Evolutionary conservation across 2,329 filamentous ascomycete species (phyloP).

Genomic region (Didymella arachidicola): DNA sequence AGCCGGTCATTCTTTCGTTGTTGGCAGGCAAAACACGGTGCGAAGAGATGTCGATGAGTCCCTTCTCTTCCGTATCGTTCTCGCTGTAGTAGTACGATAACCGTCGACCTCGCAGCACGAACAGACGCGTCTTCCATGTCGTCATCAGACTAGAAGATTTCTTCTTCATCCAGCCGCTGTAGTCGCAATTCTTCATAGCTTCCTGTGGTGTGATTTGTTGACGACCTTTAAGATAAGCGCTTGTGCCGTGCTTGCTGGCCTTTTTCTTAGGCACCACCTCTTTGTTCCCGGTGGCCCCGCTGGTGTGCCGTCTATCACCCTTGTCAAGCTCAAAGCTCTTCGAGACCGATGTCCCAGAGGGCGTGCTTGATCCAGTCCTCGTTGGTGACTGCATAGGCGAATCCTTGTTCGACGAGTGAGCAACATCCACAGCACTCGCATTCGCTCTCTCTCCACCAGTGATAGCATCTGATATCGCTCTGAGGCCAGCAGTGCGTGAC

Average conservation of each 20-base stretch:
- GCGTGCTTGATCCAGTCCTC: conserved; percentile 76
- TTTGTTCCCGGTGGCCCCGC: conserved; percentile 56
- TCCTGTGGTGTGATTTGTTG: conserved; percentile 82
- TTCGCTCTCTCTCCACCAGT: conserved; percentile 62
- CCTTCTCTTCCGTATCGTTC: conserved; percentile 89
- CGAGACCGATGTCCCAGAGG: conserved; percentile 63
- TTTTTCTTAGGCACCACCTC: conserved; percentile 38
- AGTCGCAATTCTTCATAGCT: conserved; percentile 86
- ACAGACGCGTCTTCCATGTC: conserved; percentile 97
- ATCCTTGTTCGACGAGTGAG: conserved; percentile 59
- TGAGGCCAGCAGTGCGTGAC: conserved; percentile 70
- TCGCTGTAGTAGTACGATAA: conserved; percentile 97
- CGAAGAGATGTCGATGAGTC: conserved; percentile 95
- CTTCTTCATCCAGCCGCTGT: conserved; percentile 99
- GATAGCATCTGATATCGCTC: conserved; percentile 81
- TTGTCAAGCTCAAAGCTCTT: conserved; percentile 83
- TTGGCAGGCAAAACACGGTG: conserved; percentile 96
- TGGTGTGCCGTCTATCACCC: conserved; percentile 58
- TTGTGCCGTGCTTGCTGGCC: conserved; percentile 92
- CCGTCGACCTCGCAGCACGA: conserved; percentile 88
- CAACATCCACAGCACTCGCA: conserved; percentile 51
- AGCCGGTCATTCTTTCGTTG: conserved; percentile 85
- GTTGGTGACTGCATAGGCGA: conserved; percentile 69
- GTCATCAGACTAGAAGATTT: conserved; percentile 95
- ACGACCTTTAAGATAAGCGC: conserved; percentile 87